Evolutionary conservation across 164 flowering plant genomes (phyloP).

Genomic region (Hamamelis virginiana): DNA sequence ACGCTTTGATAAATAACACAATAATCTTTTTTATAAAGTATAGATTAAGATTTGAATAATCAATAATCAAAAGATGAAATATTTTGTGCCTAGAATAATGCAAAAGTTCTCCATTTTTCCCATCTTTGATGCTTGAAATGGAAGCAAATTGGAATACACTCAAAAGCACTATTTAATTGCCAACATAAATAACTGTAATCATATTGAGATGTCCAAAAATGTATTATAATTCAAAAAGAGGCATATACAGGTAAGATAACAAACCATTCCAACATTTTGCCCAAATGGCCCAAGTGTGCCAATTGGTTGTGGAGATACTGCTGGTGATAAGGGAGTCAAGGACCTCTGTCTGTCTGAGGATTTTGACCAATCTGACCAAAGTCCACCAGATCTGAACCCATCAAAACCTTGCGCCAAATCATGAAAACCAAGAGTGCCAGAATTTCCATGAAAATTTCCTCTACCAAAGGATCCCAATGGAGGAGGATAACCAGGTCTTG

Average conservation of each 20-base stretch:
- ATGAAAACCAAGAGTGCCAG: neutral
- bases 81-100: neutral
- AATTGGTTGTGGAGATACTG: slow-evolving; percentile 26
- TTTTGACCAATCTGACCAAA: neutral
- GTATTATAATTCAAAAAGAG: neutral
- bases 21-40: neutral
- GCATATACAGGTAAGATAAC: slow-evolving; percentile 5
- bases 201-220: no score
- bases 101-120: neutral
- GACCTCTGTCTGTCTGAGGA: neutral
- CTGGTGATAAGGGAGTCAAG: slow-evolving; percentile 7
- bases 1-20: neutral
- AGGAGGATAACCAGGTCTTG: slow-evolving; percentile 21
- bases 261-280: slow-evolving; percentile 26
- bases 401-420: no score
- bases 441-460: slow-evolving; percentile 16
- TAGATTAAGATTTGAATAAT: neutral
- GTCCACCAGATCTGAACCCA: no score
- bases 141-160: no score
- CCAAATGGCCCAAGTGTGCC: slow-evolving; percentile 35
- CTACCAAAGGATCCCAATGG: slow-evolving; percentile 26
- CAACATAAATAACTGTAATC: no score
- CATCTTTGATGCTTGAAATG: neutral
- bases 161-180: no score
- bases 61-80: neutral